Percentiles rank a stretch among this genome's conserved stretches.
Evolutionary conservation across 495 filamentous ascomycete species (phyloP).

Genomic region (Podospora pseudoanserina): DNA sequence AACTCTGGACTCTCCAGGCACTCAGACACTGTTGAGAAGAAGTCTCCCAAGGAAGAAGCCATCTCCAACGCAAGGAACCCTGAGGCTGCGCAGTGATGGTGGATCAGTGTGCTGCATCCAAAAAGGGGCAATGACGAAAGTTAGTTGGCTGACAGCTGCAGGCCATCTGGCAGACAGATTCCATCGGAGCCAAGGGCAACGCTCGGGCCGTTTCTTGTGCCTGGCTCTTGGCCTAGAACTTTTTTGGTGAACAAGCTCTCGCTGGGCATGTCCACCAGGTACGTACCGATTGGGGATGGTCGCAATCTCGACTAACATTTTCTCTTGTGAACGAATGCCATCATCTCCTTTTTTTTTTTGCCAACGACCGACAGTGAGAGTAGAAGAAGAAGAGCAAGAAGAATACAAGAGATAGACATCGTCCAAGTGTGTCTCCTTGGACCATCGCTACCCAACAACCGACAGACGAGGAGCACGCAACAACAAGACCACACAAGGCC

Average conservation of each 20-base stretch:
- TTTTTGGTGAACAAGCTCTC: not conserved
- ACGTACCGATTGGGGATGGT: conserved; percentile 3
- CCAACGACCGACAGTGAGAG: not conserved
- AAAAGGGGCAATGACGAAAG: conserved; percentile 1
- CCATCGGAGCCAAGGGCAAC: not conserved
- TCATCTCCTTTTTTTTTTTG: not conserved
- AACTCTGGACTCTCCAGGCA: not conserved
- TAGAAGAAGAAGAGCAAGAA: not conserved
- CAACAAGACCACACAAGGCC: not conserved
- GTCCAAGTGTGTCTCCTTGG: not conserved
- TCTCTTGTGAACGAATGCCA: not conserved
- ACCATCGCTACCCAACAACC: not conserved
- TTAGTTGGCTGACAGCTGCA: too few relatives aligned
- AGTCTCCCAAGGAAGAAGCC: not conserved
- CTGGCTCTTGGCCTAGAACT: not conserved
- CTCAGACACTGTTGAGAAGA: not conserved
- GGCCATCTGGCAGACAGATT: conserved; percentile 1
- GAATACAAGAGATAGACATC: too few relatives aligned
- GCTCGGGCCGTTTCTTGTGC: not conserved
- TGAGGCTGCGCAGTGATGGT: not conserved
- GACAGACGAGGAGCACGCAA: not conserved
- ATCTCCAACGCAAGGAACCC: not conserved
- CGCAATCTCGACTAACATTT: conserved; percentile 2
- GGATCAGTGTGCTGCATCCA: not conserved
- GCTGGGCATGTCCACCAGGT: not conserved